A percentile compares a stretch with the other conserved stretches of the same genome.
These are phyloP conservation scores for Cochlearia excelsa DNA, from an alignment of 345 rosid species.

Conservation along the genomic window DNA sequence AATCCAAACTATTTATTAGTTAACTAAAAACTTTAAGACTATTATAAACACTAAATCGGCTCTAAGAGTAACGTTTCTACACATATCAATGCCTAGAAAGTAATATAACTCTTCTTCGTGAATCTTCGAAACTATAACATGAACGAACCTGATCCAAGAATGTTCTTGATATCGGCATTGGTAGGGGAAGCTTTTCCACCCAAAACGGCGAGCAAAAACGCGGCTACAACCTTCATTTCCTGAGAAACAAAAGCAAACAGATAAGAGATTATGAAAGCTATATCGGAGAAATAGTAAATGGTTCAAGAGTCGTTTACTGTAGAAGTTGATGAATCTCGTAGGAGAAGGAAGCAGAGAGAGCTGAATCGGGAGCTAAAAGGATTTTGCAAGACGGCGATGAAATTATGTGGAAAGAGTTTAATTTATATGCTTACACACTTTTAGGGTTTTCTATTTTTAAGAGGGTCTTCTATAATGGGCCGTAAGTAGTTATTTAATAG, in stretches of 20 bases:
- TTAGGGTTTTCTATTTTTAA: slow-evolving; percentile 24
- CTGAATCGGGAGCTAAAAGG: not conserved
- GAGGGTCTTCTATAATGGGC: not conserved
- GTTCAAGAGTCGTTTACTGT: not conserved
- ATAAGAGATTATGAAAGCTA: not conserved
- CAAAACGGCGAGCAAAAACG: slow-evolving; percentile 69
- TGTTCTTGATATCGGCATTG: slow-evolving; percentile 46
- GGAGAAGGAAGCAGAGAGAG: not conserved
- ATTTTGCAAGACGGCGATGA: slow-evolving; percentile 15
- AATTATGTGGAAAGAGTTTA: not conserved
- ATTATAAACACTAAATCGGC: too few species aligned
- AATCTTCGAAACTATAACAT: too few species aligned
- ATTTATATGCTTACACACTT: not conserved
- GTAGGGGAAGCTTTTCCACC: slow-evolving; percentile 66
- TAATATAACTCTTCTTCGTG: too few species aligned
- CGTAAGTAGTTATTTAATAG: too few species aligned
- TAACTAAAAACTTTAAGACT: too few species aligned
- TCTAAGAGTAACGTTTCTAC: too few species aligned
- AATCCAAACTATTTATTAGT: too few species aligned
- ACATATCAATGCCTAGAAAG: too few species aligned
- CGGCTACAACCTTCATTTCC: slow-evolving; percentile 74
- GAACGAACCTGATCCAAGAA: slow-evolving; percentile 65
- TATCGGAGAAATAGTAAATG: not conserved
- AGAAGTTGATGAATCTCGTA: slow-evolving; percentile 18
- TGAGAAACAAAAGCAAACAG: not conserved